Conservation (phyloP, 345 rosid genomes). For the Lepidium africanum region DNA sequence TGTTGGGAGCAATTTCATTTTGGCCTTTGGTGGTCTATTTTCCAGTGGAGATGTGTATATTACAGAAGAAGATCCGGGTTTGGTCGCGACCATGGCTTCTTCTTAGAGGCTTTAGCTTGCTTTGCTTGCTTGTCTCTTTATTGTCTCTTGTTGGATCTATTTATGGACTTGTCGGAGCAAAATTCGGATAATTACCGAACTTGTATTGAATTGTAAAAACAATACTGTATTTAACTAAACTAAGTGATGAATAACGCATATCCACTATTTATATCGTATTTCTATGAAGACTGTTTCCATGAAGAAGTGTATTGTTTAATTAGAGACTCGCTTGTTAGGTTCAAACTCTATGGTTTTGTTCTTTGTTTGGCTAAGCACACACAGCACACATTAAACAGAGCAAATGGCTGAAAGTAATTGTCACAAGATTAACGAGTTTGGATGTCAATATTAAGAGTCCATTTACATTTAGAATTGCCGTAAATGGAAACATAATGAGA, state of each 20-base stretch:
- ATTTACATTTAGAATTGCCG: too few species aligned
- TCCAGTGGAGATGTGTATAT: slow-evolving; percentile 64
- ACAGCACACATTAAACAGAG: neutral
- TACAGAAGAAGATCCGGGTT: slow-evolving; percentile 40
- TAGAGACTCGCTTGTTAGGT: neutral
- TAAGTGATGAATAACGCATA: neutral
- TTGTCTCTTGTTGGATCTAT: slow-evolving; percentile 53
- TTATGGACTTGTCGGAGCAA: slow-evolving; percentile 50
- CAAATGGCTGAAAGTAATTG: neutral
- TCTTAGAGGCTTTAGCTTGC: slow-evolving; percentile 36
- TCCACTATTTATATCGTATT: too few species aligned
- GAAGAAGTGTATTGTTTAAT: slow-evolving; percentile 1
- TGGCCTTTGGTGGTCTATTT: slow-evolving; percentile 77
- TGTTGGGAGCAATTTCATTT: slow-evolving; percentile 61
- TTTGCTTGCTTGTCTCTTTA: slow-evolving; percentile 36
- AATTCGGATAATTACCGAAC: slow-evolving; percentile 19
- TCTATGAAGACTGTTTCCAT: neutral
- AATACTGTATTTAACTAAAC: neutral
- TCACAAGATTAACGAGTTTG: neutral
- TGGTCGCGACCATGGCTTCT: slow-evolving; percentile 55
- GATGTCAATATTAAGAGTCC: neutral
- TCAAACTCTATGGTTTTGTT: neutral
- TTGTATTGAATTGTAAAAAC: neutral
- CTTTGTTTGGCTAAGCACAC: neutral
- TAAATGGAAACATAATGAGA: too few species aligned